Evolutionary conservation across 2,329 filamentous ascomycete genomes (phyloP).

Genomic region (Xylaria sp.): DNA sequence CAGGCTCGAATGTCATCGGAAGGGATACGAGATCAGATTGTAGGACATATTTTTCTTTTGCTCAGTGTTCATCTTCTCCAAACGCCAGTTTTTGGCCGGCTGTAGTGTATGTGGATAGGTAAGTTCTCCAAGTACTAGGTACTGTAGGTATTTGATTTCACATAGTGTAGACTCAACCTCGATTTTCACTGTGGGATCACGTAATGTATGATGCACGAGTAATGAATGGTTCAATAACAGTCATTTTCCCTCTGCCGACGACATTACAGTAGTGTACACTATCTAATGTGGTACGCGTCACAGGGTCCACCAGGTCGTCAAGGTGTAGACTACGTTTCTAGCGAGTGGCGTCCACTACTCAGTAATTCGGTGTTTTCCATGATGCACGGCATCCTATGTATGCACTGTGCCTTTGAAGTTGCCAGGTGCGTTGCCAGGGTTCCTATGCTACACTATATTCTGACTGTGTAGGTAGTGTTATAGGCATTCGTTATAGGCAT

Average conservation of each 20-base stretch:
- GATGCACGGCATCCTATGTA: constrained; percentile 10
- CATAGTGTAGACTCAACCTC: constrained; percentile 9
- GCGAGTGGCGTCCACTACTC: constrained; percentile 23
- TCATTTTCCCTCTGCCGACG: constrained; percentile 6
- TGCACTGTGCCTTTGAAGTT: constrained; percentile 22
- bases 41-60: constrained; percentile 3
- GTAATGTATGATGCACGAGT: constrained; percentile 29
- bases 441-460: neutral
- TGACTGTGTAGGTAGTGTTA: too few relatives aligned
- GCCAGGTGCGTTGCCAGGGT: neutral
- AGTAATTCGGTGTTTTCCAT: constrained; percentile 6
- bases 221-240: constrained; percentile 14
- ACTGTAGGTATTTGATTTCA: constrained; percentile 20
- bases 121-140: too few relatives aligned
- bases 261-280: constrained; percentile 2
- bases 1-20: neutral
- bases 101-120: constrained; percentile 1
- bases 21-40: constrained; percentile 15
- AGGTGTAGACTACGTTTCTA: constrained; percentile 8
- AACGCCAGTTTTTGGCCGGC: neutral
- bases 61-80: neutral
- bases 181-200: constrained; percentile 9
- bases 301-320: constrained; percentile 2
- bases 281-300: constrained; percentile 26
- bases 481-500: too few relatives aligned